Evolutionary conservation across 257 asterid genomes (phyloP).

Genomic region (Nicotiana attenuata): DNA sequence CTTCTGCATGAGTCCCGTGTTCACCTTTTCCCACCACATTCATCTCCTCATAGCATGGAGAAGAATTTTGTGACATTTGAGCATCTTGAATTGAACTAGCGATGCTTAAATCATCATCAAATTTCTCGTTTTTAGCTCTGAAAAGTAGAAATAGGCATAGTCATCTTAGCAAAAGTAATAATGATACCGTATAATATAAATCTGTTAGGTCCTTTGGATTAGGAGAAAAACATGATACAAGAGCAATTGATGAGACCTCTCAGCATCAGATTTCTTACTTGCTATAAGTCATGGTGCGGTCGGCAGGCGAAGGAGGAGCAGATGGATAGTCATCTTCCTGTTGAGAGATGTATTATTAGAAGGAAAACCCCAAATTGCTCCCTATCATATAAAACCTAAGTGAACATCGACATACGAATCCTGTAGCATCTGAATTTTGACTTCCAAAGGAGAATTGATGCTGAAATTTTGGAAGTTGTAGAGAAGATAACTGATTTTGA

Average conservation of each 20-base stretch:
- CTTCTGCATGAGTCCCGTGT: conserved; percentile 38
- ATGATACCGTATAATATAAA: not conserved
- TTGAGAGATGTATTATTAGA: conserved; percentile 26
- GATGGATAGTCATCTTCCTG: conserved; percentile 64
- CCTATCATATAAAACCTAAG: not conserved
- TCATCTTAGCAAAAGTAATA: conserved; percentile 6
- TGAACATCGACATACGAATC: conserved; percentile 41
- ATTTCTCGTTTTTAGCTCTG: conserved; percentile 53
- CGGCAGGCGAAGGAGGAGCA: conserved; percentile 39
- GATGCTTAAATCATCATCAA: conserved; percentile 45
- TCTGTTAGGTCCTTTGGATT: not conserved
- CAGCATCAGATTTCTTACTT: conserved; percentile 38
- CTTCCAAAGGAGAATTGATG: conserved; percentile 60
- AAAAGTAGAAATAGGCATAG: conserved; percentile 14
- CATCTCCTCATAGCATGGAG: conserved; percentile 40
- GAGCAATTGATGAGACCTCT: not conserved
- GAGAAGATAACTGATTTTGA: conserved; percentile 34
- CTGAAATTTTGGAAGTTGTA: conserved; percentile 36
- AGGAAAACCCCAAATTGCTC: conserved; percentile 10
- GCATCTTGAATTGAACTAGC: conserved; percentile 35
- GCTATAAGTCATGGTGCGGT: conserved; percentile 25
- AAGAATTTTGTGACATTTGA: conserved; percentile 16
- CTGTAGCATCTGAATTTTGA: conserved; percentile 61
- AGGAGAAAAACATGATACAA: not conserved
- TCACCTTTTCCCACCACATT: conserved; percentile 35